Base-by-base conservation (phyloP, 176 grass and related monocot species). In the Guadua angustifolia region DNA sequence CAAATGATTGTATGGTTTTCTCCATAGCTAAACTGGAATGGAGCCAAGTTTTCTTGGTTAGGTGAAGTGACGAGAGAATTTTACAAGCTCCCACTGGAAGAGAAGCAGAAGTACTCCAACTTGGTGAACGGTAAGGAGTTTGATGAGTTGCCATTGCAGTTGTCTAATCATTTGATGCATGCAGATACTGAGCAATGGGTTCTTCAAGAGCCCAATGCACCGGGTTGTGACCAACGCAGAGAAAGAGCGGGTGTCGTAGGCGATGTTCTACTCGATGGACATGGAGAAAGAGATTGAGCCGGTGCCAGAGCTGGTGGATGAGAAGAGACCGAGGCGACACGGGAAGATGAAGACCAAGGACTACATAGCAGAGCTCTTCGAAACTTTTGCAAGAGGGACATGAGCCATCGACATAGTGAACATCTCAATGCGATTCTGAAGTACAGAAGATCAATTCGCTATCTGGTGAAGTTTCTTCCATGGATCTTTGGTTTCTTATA, bases 61-160 rank as follows among this genome's bases (percentile, higher is more conserved):
- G 17, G 19, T 86, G 79, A 67, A 0, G 55, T 78, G 50, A 53
- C 74, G 8, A 77, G 25, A 56, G 83, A 62, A 0, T 88, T 90
- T 51, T 93, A 75, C 72, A 22, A 74, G 7, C 85, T 82, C 26
- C 88, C 91, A 19, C 2, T 71, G 1, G 88, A 90, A 29, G 88
- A 82, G 85, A 93, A 81, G 78, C 85, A 88, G 52, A 90, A 61
- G 55, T 89, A 89, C 82, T 84, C 83, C 53, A 92, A 92, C 82
- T 52, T 89, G 21, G 82, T 76, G 16, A 56, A 84, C 51, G 91
- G 80, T 39, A 85, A 74, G 47, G 74, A 93, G 73, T 90, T 84
- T 46, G 44, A 18, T 40, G 35, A 10, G 65, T 68, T 69, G 18
- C 38, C 66, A 39, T 5, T 4, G 5, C 19, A 40, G 10, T 50